Base-by-base conservation (phyloP, 257 asterid genomes). In the Asclepias syriaca region DNA sequence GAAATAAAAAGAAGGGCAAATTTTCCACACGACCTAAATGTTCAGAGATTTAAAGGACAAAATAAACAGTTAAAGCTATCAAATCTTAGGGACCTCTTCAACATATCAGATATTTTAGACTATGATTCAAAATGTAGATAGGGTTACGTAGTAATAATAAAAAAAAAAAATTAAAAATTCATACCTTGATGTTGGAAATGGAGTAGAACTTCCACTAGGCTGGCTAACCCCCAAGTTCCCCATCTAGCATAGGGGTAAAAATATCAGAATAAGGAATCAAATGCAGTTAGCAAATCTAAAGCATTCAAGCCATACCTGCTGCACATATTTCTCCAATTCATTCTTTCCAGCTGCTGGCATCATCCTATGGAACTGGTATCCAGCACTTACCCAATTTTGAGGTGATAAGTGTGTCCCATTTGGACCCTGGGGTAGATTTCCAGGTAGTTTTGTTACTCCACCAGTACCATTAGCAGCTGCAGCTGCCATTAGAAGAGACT, bases 361-460 rank as follows among this genome's bases (percentile, higher is more conserved):
- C 82, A 76, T 79, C 86, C 96, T 91, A 57, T 91, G 93, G 77
- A 89, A 79, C 83, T 88, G 97, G 71, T 80, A 83, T 77, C 93
- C 95, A 71, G 72, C 80, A 81, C 82, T 90, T 59, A 87, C 82
- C 97, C 89, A 89, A 83, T 72, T 79, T 77, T 94, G 99, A 81
- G 77, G 76, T 68, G 87, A 75, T 60, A 85, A 73, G 78, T 77
- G 82, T 82, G 84, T 60, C 14, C 91, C 88, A 51, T 86, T 91
- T 58, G 77, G 67, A 75, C 82, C 91, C 66, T 75, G 78, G 65
- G 85, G 91, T 58, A 84, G 45, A 83, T 82, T 85, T 60, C 81
- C 85, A 64, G 85, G 86, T 67, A 66, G 79, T 79, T 85, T 85
- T 68, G 76, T 78, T 71, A 77, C 74, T 57, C 88, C 93, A 60